phyloP scores from a whole-genome alignment of 1,284 basidiomycete genomes.

The Boletus calvinii region DNA sequence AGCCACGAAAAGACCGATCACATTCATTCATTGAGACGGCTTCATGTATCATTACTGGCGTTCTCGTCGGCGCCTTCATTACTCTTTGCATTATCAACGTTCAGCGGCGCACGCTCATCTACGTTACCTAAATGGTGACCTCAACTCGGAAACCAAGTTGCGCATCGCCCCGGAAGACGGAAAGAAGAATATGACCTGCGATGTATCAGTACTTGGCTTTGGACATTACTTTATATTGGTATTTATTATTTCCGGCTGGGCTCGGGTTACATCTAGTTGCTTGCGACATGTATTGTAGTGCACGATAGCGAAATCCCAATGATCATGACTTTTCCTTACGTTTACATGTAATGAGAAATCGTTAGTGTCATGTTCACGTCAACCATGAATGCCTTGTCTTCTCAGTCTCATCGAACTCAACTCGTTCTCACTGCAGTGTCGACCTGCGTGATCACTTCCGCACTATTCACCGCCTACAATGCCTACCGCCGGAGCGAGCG shows the following conservation, averaged over 20 bases:
- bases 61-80: conserved; percentile 54
- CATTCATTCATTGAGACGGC: conserved; percentile 42
- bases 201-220: conserved; percentile 21
- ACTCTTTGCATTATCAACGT: conserved; percentile 48
- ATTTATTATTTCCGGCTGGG: conserved; percentile 25
- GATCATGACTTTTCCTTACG: background rate
- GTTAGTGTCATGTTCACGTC: background rate
- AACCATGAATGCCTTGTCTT: conserved; percentile 24
- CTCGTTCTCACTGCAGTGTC: conserved; percentile 60
- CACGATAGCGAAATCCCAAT: background rate
- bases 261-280: conserved; percentile 6
- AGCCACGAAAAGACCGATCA: conserved; percentile 24
- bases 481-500: conserved; percentile 46
- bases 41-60: conserved; percentile 53
- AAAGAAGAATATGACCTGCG: conserved; percentile 1
- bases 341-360: background rate
- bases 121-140: conserved; percentile 27
- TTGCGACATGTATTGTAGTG: conserved; percentile 4
- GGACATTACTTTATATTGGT: conserved; percentile 29
- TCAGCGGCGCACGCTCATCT: conserved; percentile 50
- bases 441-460: conserved; percentile 61
- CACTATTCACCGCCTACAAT: conserved; percentile 56
- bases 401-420: conserved; percentile 50
- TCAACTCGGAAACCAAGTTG: background rate
- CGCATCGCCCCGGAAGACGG: background rate